Percentiles rank a stretch among this genome's conserved stretches.
Conservation (phyloP, 139 green algal genomes). For the Chlorella ohadii region DNA sequence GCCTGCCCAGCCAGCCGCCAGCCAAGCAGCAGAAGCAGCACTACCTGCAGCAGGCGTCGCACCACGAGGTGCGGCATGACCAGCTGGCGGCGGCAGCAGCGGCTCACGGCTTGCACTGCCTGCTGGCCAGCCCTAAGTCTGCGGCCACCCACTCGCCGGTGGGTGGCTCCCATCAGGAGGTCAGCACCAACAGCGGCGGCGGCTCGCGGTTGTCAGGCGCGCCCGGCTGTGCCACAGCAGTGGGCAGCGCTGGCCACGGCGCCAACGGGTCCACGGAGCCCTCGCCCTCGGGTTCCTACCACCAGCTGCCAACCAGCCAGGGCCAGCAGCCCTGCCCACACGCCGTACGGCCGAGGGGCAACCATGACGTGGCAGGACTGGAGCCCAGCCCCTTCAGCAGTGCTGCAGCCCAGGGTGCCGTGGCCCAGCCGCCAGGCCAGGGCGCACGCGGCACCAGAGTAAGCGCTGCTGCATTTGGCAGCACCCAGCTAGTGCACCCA, state of each 20-base stretch:
- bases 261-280: not conserved
- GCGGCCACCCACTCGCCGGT: not conserved
- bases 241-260: not conserved
- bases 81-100: too few relatives aligned
- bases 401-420: not conserved
- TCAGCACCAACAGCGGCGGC: slow-evolving; percentile 14
- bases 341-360: too few relatives aligned
- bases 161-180: not conserved
- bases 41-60: not conserved
- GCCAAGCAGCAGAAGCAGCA: not conserved
- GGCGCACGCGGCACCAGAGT: not conserved
- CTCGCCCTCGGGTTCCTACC: not conserved
- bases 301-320: too few relatives aligned
- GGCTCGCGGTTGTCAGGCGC: not conserved
- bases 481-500: not conserved
- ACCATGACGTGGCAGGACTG: too few relatives aligned
- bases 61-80: too few relatives aligned
- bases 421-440: not conserved
- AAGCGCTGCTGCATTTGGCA: not conserved
- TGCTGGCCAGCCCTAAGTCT: not conserved
- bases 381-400: not conserved
- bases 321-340: too few relatives aligned
- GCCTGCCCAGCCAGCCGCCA: not conserved
- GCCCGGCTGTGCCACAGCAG: not conserved
- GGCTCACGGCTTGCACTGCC: too few relatives aligned